phyloP scores from a whole-genome alignment of 768 basidiomycete genomes.

The Neoboletus brunneissimus region DNA sequence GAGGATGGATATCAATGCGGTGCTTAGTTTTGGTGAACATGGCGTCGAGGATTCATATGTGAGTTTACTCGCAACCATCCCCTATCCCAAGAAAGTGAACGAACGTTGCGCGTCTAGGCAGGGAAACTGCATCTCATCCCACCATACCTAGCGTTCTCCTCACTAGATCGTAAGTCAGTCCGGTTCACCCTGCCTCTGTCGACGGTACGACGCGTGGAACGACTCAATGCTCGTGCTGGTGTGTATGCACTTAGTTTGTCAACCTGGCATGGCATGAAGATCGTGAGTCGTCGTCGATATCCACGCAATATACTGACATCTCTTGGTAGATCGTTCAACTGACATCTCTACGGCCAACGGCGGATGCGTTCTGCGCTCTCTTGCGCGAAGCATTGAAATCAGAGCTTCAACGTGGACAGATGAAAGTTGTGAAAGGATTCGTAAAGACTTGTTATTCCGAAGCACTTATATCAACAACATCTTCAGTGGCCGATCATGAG shows the following conservation, averaged over 20 bases:
- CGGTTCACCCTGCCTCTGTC: constrained; percentile 89
- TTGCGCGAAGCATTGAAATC: constrained; percentile 87
- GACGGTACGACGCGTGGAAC: constrained; percentile 89
- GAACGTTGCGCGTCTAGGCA: constrained; percentile 49
- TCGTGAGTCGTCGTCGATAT: constrained; percentile 46
- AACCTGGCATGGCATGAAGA: constrained; percentile 93
- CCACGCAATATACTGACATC: constrained; percentile 6
- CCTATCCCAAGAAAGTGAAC: background rate
- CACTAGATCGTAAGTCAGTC: constrained; percentile 89
- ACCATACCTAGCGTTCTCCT: constrained; percentile 87
- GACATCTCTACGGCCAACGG: constrained; percentile 88
- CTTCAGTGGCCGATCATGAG: constrained; percentile 59
- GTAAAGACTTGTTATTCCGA: constrained; percentile 94
- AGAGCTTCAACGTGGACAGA: constrained; percentile 85
- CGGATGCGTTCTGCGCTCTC: constrained; percentile 87
- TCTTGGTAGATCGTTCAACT: constrained; percentile 78
- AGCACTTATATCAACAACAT: constrained; percentile 62
- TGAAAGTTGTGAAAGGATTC: constrained; percentile 91
- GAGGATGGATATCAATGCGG: constrained; percentile 86
- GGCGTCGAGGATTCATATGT: constrained; percentile 93
- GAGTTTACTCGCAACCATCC: constrained; percentile 36
- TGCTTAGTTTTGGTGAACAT: constrained; percentile 72
- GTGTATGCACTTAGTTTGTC: constrained; percentile 93
- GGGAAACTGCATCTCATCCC: constrained; percentile 88
- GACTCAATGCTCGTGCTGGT: constrained; percentile 89